Evolutionary conservation across 129 eudicot species (phyloP), one percentile per base, ranked within the genome.

Genomic region (Chrysanthemum makinoi): DNA sequence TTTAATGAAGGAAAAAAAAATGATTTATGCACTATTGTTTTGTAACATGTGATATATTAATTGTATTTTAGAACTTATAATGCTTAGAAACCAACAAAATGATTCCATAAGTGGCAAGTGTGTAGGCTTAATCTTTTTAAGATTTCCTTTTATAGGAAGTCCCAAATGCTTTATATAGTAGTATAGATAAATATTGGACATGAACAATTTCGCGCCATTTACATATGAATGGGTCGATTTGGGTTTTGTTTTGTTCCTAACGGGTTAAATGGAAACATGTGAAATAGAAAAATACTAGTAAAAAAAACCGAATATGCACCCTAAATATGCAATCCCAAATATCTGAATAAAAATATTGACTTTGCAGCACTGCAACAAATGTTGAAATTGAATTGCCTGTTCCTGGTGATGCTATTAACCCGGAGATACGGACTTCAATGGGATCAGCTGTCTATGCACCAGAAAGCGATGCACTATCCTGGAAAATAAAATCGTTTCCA

Each of bases 401-500:
- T 54, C 88, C 95, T 10, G 73, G 83, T 20, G 98, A 89, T 84
- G 85, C 96, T 35, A 85, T 80, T 43, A 89, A 89, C 78, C 96
- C 95, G 10, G 85, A 85, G 79, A 61, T 93, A 35, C 85, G 95
- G 19, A 93, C 98, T 44, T 93, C 96, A 43, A 85, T 93, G 95
- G 98, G 98, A 18, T 87, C 92, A 46, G 95, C 96, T 72, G 58
- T 84, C 56, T 89, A 93, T 80, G 93, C 96, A 62, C 96, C 96
- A 70, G 92, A 93, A 83, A 87, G 73, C 33, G 98, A 93, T 80
- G 86, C 98, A n/a, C 80, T 93, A 24, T 51, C 82, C 59, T 89
- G 98, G 96, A 93, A 93, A 66, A 87, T 93, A 60, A 93, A 89
- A 80, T 89, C 96, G 39, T 93, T 93, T 73, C 95, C 96, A 16